phyloP scores from a whole-genome alignment of 2,329 filamentous ascomycete species.

The Blastomyces gilchristii region DNA sequence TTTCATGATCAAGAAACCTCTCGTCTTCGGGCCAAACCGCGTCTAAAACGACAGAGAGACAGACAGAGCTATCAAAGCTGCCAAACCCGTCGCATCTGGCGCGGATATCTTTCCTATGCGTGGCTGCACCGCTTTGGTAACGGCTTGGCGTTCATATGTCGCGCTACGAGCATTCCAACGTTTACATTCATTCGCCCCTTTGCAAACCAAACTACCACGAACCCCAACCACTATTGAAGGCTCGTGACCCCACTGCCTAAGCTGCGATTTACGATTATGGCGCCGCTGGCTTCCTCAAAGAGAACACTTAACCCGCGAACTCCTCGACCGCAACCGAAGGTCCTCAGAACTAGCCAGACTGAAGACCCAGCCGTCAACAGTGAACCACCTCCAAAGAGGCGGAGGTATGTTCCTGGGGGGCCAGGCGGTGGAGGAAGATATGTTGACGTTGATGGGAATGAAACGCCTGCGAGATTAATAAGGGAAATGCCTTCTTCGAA shows the following conservation, averaged over 20 bases:
- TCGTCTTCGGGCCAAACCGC: not conserved
- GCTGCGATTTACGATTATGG: conserved; percentile 20
- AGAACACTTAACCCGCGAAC: conserved; percentile 22
- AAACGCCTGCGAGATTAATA: conserved; percentile 43
- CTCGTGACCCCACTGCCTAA: not conserved
- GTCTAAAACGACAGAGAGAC: not conserved
- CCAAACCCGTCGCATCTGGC: not conserved
- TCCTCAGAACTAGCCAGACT: conserved; percentile 24
- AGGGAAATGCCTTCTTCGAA: conserved; percentile 41
- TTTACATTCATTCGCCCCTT: not conserved
- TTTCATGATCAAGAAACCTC: not conserved
- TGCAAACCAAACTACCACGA: not conserved
- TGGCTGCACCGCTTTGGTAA: not conserved
- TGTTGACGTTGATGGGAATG: conserved; percentile 59
- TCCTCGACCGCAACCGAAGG: conserved; percentile 19
- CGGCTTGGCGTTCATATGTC: not conserved
- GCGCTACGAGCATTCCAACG: not conserved
- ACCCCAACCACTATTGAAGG: not conserved
- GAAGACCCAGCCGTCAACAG: conserved; percentile 24
- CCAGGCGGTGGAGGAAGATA: conserved; percentile 79
- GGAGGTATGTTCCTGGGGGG: conserved; percentile 75
- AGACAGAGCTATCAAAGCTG: not conserved
- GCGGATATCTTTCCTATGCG: not conserved
- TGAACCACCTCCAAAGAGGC: conserved; percentile 59
- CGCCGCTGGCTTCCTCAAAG: conserved; percentile 21